Percentiles rank a stretch among this genome's conserved stretches.
Evolutionary conservation across 177 flowering plant genomes (phyloP).

Genomic region (Vitis hybrid): DNA sequence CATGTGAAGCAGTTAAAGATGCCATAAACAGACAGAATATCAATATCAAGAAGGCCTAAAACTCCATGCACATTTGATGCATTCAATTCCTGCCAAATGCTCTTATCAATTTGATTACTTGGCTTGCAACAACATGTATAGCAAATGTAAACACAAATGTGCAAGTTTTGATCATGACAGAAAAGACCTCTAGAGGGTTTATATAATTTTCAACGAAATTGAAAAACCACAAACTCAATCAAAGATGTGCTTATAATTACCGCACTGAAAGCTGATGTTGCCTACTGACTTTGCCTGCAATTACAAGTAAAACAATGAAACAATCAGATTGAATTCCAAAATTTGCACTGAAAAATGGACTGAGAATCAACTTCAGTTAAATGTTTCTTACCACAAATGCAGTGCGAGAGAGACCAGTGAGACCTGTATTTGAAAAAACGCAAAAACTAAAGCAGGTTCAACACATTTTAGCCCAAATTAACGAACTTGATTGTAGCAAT

Average conservation of each 20-base stretch:
- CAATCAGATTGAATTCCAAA: background rate
- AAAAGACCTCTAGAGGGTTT: too few relatives aligned
- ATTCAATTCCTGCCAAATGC: too few relatives aligned
- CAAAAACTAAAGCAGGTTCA: background rate
- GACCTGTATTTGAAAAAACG: slow-evolving; percentile 29
- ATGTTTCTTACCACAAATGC: slow-evolving; percentile 46
- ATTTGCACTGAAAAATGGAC: background rate
- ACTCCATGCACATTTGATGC: too few relatives aligned
- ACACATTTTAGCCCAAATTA: background rate
- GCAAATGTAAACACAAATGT: too few relatives aligned
- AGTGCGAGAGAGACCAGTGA: slow-evolving; percentile 41
- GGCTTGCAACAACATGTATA: too few relatives aligned
- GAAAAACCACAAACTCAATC: background rate
- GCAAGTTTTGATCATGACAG: too few relatives aligned
- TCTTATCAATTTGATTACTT: too few relatives aligned
- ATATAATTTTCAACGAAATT: background rate
- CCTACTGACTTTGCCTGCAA: slow-evolving; percentile 59
- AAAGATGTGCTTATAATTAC: slow-evolving; percentile 29
- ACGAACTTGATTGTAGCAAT: too few relatives aligned
- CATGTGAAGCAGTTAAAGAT: too few relatives aligned
- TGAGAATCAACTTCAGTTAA: background rate
- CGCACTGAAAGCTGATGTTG: slow-evolving; percentile 48
- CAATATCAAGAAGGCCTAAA: too few relatives aligned
- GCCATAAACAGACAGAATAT: too few relatives aligned
- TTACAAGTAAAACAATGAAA: slow-evolving; percentile 7